These are phyloP conservation scores for Zalaria sp. DNA, from an alignment of 2,329 filamentous ascomycete genomes.

Conservation along the genomic window DNA sequence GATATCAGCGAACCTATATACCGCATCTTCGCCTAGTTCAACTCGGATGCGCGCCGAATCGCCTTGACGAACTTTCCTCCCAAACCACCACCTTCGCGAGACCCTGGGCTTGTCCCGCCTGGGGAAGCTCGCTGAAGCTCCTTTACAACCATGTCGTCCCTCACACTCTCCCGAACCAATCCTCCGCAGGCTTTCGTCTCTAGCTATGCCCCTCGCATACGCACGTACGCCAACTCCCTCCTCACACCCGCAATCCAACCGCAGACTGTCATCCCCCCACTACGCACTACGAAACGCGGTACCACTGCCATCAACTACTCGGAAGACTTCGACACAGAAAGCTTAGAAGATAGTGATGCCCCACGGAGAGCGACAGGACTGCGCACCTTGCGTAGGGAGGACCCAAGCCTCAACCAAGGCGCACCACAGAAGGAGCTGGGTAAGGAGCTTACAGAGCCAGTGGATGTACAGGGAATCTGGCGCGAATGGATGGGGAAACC, in stretches of 20 bases:
- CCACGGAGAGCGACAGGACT: constrained; percentile 59
- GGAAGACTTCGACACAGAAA: constrained; percentile 84
- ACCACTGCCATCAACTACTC: constrained; percentile 97
- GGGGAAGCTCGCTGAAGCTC: neutral
- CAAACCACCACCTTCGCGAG: neutral
- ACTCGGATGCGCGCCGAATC: neutral
- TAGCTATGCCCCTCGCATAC: constrained; percentile 79
- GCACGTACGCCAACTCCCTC: constrained; percentile 82
- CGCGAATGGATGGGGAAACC: constrained; percentile 87
- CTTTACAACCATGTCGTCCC: constrained; percentile 20
- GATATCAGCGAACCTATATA: no score
- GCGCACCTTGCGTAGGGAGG: constrained; percentile 66
- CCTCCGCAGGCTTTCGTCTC: constrained; percentile 79
- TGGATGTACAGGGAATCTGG: constrained; percentile 81
- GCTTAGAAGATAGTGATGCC: constrained; percentile 61
- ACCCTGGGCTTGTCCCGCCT: neutral
- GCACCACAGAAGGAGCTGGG: constrained; percentile 60
- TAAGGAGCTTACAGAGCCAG: constrained; percentile 65
- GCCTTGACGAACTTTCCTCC: neutral
- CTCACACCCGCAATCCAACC: constrained; percentile 65
- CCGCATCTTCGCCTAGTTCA: no score
- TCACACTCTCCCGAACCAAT: constrained; percentile 21
- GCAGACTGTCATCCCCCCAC: constrained; percentile 48
- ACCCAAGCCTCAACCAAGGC: constrained; percentile 43
- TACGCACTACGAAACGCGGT: constrained; percentile 90